A percentile compares a stretch with the other conserved stretches of the same genome.
phyloP scores from a whole-genome alignment of 208 protist species.

The Leishmania tarentolae region DNA sequence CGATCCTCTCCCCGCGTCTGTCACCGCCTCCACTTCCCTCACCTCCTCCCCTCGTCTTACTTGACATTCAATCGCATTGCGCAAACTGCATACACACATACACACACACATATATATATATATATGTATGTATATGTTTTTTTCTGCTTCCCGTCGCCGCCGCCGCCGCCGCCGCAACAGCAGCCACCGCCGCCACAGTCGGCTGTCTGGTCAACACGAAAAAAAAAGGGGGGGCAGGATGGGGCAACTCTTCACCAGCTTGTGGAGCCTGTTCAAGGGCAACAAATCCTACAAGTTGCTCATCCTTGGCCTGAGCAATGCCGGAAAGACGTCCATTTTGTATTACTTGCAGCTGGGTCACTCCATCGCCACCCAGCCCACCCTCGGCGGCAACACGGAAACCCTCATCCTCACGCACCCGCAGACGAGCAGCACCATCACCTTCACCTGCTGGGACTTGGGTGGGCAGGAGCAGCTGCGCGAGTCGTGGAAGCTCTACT shows the following conservation, averaged over 20 bases:
- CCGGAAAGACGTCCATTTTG: conserved; percentile 98
- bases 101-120: not conserved
- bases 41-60: not conserved
- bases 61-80: not conserved
- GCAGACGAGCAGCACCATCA: conserved; percentile 68
- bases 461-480: conserved; percentile 93
- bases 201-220: not conserved
- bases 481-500: conserved; percentile 96
- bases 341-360: conserved; percentile 98
- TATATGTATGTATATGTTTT: not conserved
- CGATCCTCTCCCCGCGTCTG: not conserved
- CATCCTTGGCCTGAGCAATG: conserved; percentile 96
- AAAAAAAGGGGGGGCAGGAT: conserved; percentile 32
- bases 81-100: not conserved
- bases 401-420: conserved; percentile 97
- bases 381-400: conserved; percentile 97
- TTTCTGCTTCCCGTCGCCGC: not conserved
- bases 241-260: conserved; percentile 65
- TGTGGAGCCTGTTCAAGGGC: conserved; percentile 65
- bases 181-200: not conserved
- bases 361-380: conserved; percentile 97
- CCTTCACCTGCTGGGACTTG: conserved; percentile 98
- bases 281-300: conserved; percentile 86
- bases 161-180: not conserved
- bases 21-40: not conserved